These are phyloP conservation scores for Lagenaria siceraria DNA, from an alignment of 306 rosid genomes.

Conservation along the genomic window DNA sequence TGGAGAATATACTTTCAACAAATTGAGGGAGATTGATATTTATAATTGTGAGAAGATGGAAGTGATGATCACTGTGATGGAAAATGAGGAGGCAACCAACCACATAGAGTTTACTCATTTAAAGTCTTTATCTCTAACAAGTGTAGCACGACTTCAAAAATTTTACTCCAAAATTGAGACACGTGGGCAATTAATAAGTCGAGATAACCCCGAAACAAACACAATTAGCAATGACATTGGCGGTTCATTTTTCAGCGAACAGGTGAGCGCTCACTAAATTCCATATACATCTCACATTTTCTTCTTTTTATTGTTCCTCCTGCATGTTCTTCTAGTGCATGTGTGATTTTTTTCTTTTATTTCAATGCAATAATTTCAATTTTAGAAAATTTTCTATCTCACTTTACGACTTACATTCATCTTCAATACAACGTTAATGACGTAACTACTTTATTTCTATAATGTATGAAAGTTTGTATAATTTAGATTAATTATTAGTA, in stretches of 20 bases:
- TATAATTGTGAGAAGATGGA: neutral
- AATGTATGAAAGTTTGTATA: too few species aligned
- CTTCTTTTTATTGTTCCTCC: too few species aligned
- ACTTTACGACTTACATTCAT: too few species aligned
- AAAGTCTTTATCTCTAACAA: accelerated
- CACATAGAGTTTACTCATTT: neutral
- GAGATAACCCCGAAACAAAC: neutral
- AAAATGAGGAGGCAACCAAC: neutral
- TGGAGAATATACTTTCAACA: neutral
- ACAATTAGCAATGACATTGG: neutral
- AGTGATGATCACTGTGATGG: neutral
- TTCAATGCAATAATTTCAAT: too few species aligned
- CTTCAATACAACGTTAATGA: too few species aligned
- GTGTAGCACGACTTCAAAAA: neutral
- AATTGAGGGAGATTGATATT: neutral
- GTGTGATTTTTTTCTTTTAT: too few species aligned
- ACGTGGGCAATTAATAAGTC: neutral
- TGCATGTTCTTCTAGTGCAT: too few species aligned
- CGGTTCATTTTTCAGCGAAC: neutral
- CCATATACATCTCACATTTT: neutral
- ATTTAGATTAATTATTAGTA: too few species aligned
- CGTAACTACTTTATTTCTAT: too few species aligned
- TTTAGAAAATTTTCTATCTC: too few species aligned
- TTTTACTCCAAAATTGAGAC: neutral
- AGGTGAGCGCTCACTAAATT: neutral